phyloP scores from a whole-genome alignment of 179 eudicot genomes.

The Monotropa hypopitys region DNA sequence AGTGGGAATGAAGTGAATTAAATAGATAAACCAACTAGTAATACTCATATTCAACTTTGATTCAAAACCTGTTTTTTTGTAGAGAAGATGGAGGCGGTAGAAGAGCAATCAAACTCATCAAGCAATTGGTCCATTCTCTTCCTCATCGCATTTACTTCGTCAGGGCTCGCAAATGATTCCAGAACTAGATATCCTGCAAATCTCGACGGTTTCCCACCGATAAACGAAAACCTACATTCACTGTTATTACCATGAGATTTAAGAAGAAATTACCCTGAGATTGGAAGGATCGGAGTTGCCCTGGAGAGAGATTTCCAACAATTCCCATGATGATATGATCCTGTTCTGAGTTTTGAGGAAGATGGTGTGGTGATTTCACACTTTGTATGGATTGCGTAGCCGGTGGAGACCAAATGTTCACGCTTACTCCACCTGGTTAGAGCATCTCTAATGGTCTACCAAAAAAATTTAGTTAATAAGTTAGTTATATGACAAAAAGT shows the following conservation, averaged over 20 bases:
- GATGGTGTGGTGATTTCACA: neutral
- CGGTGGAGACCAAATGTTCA: too few species aligned
- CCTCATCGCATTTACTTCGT: constrained; percentile 54
- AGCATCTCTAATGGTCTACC: too few species aligned
- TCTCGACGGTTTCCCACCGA: neutral
- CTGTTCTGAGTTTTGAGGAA: neutral
- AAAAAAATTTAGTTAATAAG: too few species aligned
- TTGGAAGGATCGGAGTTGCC: constrained; percentile 49
- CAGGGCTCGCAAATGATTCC: constrained; percentile 58
- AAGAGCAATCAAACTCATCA: constrained; percentile 50
- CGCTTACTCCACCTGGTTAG: too few species aligned
- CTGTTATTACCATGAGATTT: neutral
- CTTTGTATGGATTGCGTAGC: too few species aligned
- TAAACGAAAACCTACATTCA: neutral
- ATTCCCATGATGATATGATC: constrained; percentile 24
- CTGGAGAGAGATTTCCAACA: constrained; percentile 36
- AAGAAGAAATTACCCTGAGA: constrained; percentile 40
- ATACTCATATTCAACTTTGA: neutral
- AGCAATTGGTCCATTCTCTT: constrained; percentile 58
- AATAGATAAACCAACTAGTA: neutral
- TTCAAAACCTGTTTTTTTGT: constrained; percentile 61
- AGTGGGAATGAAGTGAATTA: neutral
- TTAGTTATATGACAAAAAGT: too few species aligned
- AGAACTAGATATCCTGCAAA: constrained; percentile 61
- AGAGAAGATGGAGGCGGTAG: constrained; percentile 59